Evolutionary conservation across 2,329 filamentous ascomycete species (phyloP).

Genomic region (Thelonectria olida): DNA sequence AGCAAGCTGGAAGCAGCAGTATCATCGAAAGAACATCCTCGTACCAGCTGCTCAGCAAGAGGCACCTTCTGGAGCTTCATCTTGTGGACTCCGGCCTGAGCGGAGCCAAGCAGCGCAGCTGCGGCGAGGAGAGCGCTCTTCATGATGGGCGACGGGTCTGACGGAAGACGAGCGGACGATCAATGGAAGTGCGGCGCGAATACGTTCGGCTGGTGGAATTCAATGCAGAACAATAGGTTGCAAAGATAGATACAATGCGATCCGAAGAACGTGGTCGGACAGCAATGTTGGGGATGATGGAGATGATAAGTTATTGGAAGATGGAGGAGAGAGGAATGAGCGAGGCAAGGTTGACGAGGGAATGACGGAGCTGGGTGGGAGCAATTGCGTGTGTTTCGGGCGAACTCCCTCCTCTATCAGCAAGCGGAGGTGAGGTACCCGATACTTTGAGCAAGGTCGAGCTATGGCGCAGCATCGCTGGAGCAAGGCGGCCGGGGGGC

Average conservation of each 20-base stretch:
- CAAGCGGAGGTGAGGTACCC: slow-evolving; percentile 12
- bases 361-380: slow-evolving; percentile 40
- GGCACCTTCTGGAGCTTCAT: slow-evolving; percentile 98
- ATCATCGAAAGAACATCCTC: slow-evolving; percentile 45
- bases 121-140: slow-evolving; percentile 85
- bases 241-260: slow-evolving; percentile 13
- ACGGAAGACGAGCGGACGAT: not conserved
- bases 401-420: slow-evolving; percentile 31
- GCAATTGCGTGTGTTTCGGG: slow-evolving; percentile 39
- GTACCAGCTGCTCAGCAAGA: slow-evolving; percentile 88
- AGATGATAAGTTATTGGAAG: slow-evolving; percentile 19
- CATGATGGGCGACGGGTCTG: slow-evolving; percentile 67
- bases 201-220: not conserved
- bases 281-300: slow-evolving; percentile 22
- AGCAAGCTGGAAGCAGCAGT: slow-evolving; percentile 15
- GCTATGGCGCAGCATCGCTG: not conserved
- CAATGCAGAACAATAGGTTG: slow-evolving; percentile 12
- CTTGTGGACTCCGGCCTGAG: slow-evolving; percentile 89
- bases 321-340: slow-evolving; percentile 31
- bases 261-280: slow-evolving; percentile 11
- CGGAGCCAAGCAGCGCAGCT: slow-evolving; percentile 82
- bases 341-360: slow-evolving; percentile 9
- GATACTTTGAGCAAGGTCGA: not conserved
- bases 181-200: slow-evolving; percentile 14
- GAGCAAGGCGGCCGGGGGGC: not conserved